Evolutionary conservation across 352 stramenopile genomes (phyloP), one percentile per base, ranked within the genome.

Genomic region (Globisporangium okanoganense): DNA sequence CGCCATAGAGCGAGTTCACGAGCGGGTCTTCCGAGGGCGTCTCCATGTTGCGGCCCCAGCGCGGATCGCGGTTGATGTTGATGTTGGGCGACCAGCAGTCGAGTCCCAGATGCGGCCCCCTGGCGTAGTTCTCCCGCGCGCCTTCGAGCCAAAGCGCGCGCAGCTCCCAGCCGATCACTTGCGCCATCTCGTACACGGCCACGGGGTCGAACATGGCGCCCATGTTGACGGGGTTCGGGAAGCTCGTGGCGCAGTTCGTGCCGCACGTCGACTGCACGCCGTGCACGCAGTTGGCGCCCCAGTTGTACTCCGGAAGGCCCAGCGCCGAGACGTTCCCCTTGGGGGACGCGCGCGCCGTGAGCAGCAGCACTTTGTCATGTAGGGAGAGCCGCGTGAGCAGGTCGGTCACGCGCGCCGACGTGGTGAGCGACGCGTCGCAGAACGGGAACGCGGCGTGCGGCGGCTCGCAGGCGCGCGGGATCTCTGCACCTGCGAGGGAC

Each of bases 61-160:
- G 75, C 38, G 95, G 94, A 76, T 99, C 94, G 62, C 95, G 73
- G 52, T 97, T 96, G 55, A 98, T 90, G 70, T 99, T 99, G 56
- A 99, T 92, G 62, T 98, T 98, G 13, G 96, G 96, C 49, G 86
- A 94, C 86, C 89, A 99, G 70, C 86, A 98, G 51, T 96, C 96
- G 22, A 98, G 72, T 0, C 92, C 93, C 20, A 92, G 66, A 48
- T 95, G 84, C 62, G 67, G 76, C 12, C 79, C 83, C 0, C 52
- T 41, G 6, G 58, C 58, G 56, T 90, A 89, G 59, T 93, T 91
- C 49, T 93, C 84, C 8, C 75, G 63, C 1, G 84, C 84, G 5
- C 79, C 84, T 66, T 93, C 82, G 18, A 91, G 78, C 84, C 84
- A 92, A 24, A 93, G 59, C 44, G 82, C 84, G 9, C 84, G 84